Conservation (phyloP, 1,284 basidiomycete species). For the Pterulicium gracile region DNA sequence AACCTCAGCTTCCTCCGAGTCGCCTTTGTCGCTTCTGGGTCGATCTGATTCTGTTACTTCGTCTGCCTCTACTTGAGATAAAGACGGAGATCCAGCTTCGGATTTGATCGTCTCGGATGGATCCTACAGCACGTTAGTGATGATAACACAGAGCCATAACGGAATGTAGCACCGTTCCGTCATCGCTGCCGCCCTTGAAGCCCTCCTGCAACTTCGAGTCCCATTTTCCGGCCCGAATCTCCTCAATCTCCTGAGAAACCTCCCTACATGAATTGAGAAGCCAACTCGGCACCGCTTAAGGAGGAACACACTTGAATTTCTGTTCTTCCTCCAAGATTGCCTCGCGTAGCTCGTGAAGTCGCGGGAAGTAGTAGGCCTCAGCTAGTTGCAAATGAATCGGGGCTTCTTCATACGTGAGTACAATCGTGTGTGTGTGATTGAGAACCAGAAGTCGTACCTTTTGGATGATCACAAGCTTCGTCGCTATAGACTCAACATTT, state of each 20-base stretch:
- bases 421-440: not conserved
- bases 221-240: constrained; percentile 61
- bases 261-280: constrained; percentile 5
- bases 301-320: constrained; percentile 56
- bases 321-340: constrained; percentile 63
- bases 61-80: not conserved
- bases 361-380: constrained; percentile 57
- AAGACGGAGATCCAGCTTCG: not conserved
- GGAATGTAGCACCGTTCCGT: too few relatives aligned
- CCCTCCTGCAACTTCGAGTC: constrained; percentile 32
- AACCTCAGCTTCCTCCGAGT: not conserved
- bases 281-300: not conserved
- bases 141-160: too few relatives aligned
- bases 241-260: constrained; percentile 59
- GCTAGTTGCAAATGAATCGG: constrained; percentile 32
- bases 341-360: constrained; percentile 59
- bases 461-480: constrained; percentile 18
- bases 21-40: not conserved
- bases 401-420: not conserved
- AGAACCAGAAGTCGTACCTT: constrained; percentile 21
- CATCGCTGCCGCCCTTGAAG: too few relatives aligned
- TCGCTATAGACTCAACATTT: too few relatives aligned
- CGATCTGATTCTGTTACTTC: not conserved
- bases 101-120: too few relatives aligned
- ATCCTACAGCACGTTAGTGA: too few relatives aligned